Conservation (phyloP, 352 stramenopile genomes). For the Lagenidium giganteum region DNA sequence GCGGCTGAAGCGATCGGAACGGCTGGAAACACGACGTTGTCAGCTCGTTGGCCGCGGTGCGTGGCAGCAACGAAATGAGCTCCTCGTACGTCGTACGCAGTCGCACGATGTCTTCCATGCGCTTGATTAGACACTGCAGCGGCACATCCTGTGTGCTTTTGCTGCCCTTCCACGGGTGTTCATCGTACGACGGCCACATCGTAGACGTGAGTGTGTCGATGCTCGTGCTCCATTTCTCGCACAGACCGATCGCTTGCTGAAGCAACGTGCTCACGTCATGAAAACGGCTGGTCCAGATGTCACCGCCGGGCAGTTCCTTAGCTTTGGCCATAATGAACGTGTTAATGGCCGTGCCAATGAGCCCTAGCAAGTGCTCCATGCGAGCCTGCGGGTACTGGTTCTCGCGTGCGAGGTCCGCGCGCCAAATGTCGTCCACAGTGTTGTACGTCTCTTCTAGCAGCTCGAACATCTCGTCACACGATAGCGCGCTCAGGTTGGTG, state of each 20-base stretch:
- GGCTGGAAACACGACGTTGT: conserved; percentile 44
- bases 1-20: conserved; percentile 44
- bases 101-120: conserved; percentile 68
- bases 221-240: conserved; percentile 62
- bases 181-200: conserved; percentile 59
- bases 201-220: conserved; percentile 67
- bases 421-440: conserved; percentile 83
- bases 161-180: conserved; percentile 62
- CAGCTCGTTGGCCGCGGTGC: conserved; percentile 30
- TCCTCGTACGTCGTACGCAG: conserved; percentile 81
- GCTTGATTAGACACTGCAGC: conserved; percentile 34
- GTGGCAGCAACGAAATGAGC: conserved; percentile 46
- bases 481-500: conserved; percentile 36
- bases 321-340: conserved; percentile 38
- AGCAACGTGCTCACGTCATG: conserved; percentile 43
- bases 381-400: conserved; percentile 68
- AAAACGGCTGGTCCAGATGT: conserved; percentile 56
- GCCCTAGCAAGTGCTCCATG: conserved; percentile 80
- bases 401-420: conserved; percentile 39
- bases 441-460: conserved; percentile 75
- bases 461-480: conserved; percentile 65
- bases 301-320: conserved; percentile 15
- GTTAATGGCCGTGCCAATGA: conserved; percentile 65
- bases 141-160: conserved; percentile 22
- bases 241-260: conserved; percentile 50